Evolutionary conservation across 768 basidiomycete genomes (phyloP).

Genomic region (Tylopilus subfusipes): DNA sequence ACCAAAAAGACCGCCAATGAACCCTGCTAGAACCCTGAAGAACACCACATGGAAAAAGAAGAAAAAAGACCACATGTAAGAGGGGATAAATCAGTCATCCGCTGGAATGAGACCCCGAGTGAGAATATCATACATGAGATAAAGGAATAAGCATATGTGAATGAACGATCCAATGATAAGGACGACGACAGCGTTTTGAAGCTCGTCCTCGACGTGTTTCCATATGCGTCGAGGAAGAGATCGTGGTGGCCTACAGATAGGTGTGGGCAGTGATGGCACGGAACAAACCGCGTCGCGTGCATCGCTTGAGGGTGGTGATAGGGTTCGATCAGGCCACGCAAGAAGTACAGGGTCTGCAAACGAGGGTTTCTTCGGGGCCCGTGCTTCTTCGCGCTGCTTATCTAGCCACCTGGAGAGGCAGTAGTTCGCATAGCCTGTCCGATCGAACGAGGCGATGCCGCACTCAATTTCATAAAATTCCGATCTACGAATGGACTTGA

Average conservation of each 20-base stretch:
- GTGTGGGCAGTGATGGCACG: background rate
- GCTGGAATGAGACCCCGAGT: constrained; percentile 25
- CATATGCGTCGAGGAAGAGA: constrained; percentile 16
- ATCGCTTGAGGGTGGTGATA: constrained; percentile 9
- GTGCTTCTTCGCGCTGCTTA: constrained; percentile 24
- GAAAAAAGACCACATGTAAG: background rate
- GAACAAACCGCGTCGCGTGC: background rate
- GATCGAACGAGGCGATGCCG: constrained; percentile 27
- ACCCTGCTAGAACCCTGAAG: constrained; percentile 2
- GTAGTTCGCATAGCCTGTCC: constrained; percentile 21
- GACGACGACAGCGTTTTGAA: constrained; percentile 27
- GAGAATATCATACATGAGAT: constrained; percentile 29
- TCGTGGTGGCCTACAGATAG: constrained; percentile 1
- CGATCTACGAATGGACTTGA: constrained; percentile 11
- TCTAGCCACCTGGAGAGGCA: constrained; percentile 28
- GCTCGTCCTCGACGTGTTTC: constrained; percentile 23
- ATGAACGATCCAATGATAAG: constrained; percentile 25
- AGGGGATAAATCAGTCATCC: constrained; percentile 19
- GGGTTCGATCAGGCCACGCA: constrained; percentile 18
- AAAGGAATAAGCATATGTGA: constrained; percentile 26
- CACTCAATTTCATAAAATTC: constrained; percentile 30
- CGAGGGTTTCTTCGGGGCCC: constrained; percentile 15
- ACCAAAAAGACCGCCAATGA: background rate
- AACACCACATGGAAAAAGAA: constrained; percentile 12
- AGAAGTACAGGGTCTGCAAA: constrained; percentile 20